Percentiles rank a stretch among this genome's conserved stretches.
Evolutionary conservation across 1,284 basidiomycete genomes (phyloP).

Genomic region (Microbotryum silenes-acaulis): DNA sequence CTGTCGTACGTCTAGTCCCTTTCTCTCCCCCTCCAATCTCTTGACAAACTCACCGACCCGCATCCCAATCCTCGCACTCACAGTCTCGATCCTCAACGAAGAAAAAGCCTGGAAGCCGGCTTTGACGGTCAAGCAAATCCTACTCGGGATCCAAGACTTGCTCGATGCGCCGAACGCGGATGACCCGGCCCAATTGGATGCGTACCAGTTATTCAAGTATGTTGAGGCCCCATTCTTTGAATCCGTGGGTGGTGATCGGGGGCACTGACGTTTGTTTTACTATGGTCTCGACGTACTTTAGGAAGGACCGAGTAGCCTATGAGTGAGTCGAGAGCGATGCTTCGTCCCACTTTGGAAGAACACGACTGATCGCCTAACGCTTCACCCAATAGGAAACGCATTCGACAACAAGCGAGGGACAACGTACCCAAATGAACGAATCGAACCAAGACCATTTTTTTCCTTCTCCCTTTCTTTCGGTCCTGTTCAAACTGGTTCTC

Average conservation of each 20-base stretch:
- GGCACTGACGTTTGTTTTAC: background rate
- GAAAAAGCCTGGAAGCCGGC: conserved; percentile 99
- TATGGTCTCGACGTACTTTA: background rate
- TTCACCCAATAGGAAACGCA: conserved; percentile 9
- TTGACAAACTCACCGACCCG: background rate
- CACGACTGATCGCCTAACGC: background rate
- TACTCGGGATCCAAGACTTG: conserved; percentile 56
- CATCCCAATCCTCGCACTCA: background rate
- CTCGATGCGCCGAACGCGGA: conserved; percentile 35
- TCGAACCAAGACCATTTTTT: background rate
- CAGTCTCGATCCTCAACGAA: conserved; percentile 88
- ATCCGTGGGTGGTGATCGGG: background rate
- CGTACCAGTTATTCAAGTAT: conserved; percentile 33
- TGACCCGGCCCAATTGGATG: conserved; percentile 37
- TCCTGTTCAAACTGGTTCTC: too few relatives aligned
- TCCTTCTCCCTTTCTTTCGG: background rate
- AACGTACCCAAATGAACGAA: conserved; percentile 18
- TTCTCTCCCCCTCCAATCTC: background rate
- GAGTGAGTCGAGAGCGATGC: conserved; percentile 11
- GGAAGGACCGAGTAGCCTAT: conserved; percentile 27
- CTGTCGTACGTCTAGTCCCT: conserved; percentile 48
- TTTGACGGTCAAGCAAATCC: conserved; percentile 97
- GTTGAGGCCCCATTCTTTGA: background rate
- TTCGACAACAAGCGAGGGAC: conserved; percentile 25
- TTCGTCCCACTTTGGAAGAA: background rate